phyloP scores from a whole-genome alignment of 805 yeast species.

The Candida piceae region DNA sequence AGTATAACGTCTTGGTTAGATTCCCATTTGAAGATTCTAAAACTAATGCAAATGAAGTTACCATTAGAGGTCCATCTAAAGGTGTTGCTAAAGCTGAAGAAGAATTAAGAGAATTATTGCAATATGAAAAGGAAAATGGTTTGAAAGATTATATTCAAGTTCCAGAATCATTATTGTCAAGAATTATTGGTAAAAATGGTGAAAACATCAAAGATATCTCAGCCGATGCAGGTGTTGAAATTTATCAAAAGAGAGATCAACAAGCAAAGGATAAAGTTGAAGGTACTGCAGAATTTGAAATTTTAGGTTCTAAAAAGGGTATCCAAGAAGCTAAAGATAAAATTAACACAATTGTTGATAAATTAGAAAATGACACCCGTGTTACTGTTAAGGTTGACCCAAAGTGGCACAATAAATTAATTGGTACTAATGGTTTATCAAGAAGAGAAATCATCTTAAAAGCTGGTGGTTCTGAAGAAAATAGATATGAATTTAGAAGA shows the following conservation, averaged over 20 bases:
- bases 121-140: constrained; percentile 85
- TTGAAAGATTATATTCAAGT: constrained; percentile 57
- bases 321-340: constrained; percentile 65
- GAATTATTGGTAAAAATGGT: constrained; percentile 88
- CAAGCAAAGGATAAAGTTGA: constrained; percentile 37
- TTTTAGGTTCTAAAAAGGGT: constrained; percentile 74
- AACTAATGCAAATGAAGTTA: constrained; percentile 56
- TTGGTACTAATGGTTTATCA: constrained; percentile 74
- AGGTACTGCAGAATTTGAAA: constrained; percentile 56
- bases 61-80: constrained; percentile 83
- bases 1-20: constrained; percentile 74
- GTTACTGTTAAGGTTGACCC: constrained; percentile 63
- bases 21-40: constrained; percentile 56
- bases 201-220: constrained; percentile 77
- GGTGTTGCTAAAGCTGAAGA: constrained; percentile 80
- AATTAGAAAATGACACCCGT: constrained; percentile 56
- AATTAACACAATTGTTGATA: constrained; percentile 59
- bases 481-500: constrained; percentile 43
- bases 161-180: constrained; percentile 70
- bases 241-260: constrained; percentile 39
- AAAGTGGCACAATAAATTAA: constrained; percentile 65
- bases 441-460: constrained; percentile 67
- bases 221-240: constrained; percentile 60
- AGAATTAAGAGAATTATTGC: constrained; percentile 76
- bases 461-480: constrained; percentile 68